These are phyloP conservation scores for Exophiala phaeomuriformis DNA, from an alignment of 2,329 filamentous ascomycete genomes.

Conservation along the genomic window DNA sequence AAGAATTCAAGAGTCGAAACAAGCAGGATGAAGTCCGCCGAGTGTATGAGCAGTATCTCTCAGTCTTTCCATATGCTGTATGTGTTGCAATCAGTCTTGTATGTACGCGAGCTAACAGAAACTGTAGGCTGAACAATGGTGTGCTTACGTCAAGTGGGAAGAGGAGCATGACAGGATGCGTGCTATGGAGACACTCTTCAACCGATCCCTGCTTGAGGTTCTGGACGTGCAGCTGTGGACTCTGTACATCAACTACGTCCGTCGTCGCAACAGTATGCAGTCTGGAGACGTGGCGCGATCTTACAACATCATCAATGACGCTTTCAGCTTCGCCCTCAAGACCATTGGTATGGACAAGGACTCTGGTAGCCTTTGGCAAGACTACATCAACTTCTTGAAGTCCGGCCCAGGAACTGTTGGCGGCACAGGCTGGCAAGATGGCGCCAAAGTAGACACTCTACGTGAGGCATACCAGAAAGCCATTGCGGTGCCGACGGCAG, in stretches of 20 bases:
- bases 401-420: constrained; percentile 78
- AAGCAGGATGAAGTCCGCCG: constrained; percentile 73
- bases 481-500: constrained; percentile 75
- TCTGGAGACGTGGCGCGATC: constrained; percentile 70
- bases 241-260: constrained; percentile 89
- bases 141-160: constrained; percentile 82
- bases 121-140: constrained; percentile 78
- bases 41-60: constrained; percentile 78
- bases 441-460: constrained; percentile 93
- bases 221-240: constrained; percentile 85
- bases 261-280: constrained; percentile 78
- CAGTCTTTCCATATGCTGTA: constrained; percentile 84
- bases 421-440: constrained; percentile 86
- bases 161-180: constrained; percentile 75
- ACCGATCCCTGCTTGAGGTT: constrained; percentile 66
- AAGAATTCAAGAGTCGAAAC: constrained; percentile 72
- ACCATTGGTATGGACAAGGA: constrained; percentile 88
- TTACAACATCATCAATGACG: constrained; percentile 70
- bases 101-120: constrained; percentile 31
- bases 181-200: constrained; percentile 76
- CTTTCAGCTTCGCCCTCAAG: constrained; percentile 86
- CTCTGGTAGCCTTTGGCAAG: constrained; percentile 81
- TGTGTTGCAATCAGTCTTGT: constrained; percentile 39
- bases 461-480: constrained; percentile 89
- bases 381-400: constrained; percentile 91